A percentile compares a stretch with the other conserved stretches of the same genome.
Evolutionary conservation across 2,329 filamentous ascomycete species (phyloP).

Genomic region (Aspergillus pseudonomiae): DNA sequence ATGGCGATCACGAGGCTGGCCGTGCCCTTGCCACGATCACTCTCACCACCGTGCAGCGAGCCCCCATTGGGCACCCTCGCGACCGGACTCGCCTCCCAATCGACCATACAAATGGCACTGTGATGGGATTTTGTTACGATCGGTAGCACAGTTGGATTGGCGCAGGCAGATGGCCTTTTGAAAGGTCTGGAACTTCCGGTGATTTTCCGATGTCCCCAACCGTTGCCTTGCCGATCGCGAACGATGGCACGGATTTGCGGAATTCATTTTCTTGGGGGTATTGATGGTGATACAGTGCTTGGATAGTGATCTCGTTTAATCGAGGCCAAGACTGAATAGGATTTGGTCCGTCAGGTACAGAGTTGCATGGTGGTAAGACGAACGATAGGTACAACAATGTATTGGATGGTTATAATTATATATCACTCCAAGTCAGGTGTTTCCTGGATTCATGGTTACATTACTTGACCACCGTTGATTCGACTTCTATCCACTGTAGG

Average conservation of each 20-base stretch:
- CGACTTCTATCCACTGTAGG: neutral
- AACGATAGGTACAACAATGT: neutral
- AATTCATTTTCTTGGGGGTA: neutral
- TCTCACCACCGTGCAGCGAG: slow-evolving; percentile 5
- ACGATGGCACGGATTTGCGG: neutral
- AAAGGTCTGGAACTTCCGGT: neutral
- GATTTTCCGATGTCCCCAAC: neutral
- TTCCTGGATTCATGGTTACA: neutral
- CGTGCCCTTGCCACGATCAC: slow-evolving; percentile 16
- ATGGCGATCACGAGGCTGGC: slow-evolving; percentile 16
- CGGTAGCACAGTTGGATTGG: neutral
- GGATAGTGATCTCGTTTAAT: neutral
- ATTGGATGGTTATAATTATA: neutral
- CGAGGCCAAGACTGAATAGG: neutral
- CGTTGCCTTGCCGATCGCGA: neutral
- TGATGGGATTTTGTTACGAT: neutral
- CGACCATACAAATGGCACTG: neutral
- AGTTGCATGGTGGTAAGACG: neutral
- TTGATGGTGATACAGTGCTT: neutral
- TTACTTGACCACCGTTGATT: neutral
- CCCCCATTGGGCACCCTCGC: slow-evolving; percentile 15
- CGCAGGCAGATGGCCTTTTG: neutral
- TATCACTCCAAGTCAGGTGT: neutral
- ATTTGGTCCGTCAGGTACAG: neutral
- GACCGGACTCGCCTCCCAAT: neutral